Evolutionary conservation across 208 protist genomes (phyloP), one percentile per base, ranked within the genome.

Genomic region (Wallacemonas rigidus): DNA sequence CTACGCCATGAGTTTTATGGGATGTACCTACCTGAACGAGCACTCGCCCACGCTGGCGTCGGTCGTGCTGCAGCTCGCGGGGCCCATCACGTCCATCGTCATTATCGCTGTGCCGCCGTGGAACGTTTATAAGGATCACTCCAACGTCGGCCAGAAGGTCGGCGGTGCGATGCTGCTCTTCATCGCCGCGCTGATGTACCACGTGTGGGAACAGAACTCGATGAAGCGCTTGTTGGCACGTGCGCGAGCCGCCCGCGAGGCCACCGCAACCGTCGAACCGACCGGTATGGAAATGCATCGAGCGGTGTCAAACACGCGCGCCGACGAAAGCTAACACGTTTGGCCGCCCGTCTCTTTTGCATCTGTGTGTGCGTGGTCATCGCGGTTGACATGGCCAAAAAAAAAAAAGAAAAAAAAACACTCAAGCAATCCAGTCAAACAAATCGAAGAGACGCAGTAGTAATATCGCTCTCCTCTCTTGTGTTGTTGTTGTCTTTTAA

Each of bases 11-110:
- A 94, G 87, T 58, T 95, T 91, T 58, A 71, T 95, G 26, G 90
- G 90, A 1, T 93, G 86, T 72, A 83, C 82, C 26, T 95, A 87
- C 80, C 81, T 95, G 26, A 95, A 93, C 72, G 87, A 94, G 70
- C 80, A 90, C 73, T 92, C 86, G 58, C 88, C 90, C 9, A 93
- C 88, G 17, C 82, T 95, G 51, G 88, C 86, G 41, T 95, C 90
- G 1, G 87, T 95, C 12, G 88, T 95, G 48, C 65, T 92, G 57
- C 90, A 95, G 69, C 78, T 95, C 7, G 88, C 88, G 1, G 86
- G 81, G 1, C 90, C 90, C 15, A 76, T 95, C 68, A 93, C 90
- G 4, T 86, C 88, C 5, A 67, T 95, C 38, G 53, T 90, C 50
- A 80, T 95, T 55, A 79, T 95, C 41, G 86, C 92, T 63, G 74